Conservation (phyloP, 106 monocot genomes). For the Dendrobium huoshanense region DNA sequence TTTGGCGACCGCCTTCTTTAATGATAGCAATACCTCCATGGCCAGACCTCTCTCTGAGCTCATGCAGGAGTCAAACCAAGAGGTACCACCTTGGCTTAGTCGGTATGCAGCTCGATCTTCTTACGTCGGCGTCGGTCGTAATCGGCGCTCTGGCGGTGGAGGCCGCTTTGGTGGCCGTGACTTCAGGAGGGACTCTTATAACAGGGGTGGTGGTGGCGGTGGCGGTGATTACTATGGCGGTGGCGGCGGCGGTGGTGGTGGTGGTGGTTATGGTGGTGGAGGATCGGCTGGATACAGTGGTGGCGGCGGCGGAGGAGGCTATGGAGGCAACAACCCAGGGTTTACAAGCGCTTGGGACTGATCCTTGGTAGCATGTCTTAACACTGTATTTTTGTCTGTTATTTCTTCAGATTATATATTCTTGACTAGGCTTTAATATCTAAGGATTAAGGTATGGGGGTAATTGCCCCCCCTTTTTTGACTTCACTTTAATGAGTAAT, state of each 20-base stretch:
- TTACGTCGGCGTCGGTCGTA: constrained; percentile 35
- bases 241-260: neutral
- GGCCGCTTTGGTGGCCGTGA: constrained; percentile 48
- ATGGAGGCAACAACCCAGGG: constrained; percentile 16
- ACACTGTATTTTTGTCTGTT: neutral
- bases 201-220: constrained; percentile 23
- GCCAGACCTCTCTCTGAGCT: constrained; percentile 45
- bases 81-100: constrained; percentile 53
- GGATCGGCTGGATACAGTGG: constrained; percentile 9
- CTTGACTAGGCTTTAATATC: constrained; percentile 7
- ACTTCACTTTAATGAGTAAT: neutral
- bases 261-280: neutral
- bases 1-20: constrained; percentile 67
- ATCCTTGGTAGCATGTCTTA: neutral
- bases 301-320: neutral
- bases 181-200: constrained; percentile 28
- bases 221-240: constrained; percentile 20
- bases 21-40: constrained; percentile 41
- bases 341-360: constrained; percentile 50
- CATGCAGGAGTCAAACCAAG: constrained; percentile 68
- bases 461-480: constrained; percentile 12
- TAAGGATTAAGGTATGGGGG: neutral
- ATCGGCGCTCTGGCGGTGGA: constrained; percentile 30
- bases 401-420: constrained; percentile 7
- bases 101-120: constrained; percentile 33